Evolutionary conservation across 495 filamentous ascomycete genomes (phyloP), one percentile per base, ranked within the genome.

Genomic region (Penicillium dipodomyicola): DNA sequence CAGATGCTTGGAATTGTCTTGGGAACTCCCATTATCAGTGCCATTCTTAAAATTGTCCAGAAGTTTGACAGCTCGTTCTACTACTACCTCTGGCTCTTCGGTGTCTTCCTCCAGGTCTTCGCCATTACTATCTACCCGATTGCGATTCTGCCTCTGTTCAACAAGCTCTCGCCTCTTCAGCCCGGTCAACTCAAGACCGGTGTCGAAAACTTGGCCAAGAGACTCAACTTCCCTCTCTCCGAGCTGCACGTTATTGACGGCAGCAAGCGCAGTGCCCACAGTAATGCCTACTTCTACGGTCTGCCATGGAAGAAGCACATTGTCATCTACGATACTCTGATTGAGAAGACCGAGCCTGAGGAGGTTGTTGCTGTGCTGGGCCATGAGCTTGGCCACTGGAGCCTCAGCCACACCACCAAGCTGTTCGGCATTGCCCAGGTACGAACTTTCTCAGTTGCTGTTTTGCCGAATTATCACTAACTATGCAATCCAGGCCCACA

Each of bases 261-360:
- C 30, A 96, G 91, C 79, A 97, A 96, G 82, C 87, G 94, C 59
- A 93, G 88, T 65, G 91, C 94, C 29, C 94, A 98, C 76, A 95
- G 89, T 77, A 98, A 98, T 67, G 94, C 94, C 44, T 98, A 97
- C 75, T 98, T 98, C 76, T 96, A 94, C 60, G 94, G 94, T 51
- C 81, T 98, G 53, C 94, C 94, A 7, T 97, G 94, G 92, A 97
- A 96, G 83, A 98, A 98, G 83, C 94, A 96, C 77, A 98, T 98
- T 75, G 94, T 98, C 63, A 95, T 98, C 68, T 98, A 95, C 65
- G 94, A 98, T 67, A 98, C 94, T 11, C 73, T 98, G 60, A 92
- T 98, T 50, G 93, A 97, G 72, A 95, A 97, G 80, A 92, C 87
- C 69, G 84, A 91, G 61, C 84, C 87, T 2, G 82, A 92, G 63